These are phyloP conservation scores for Dactylellina haptotyla DNA, from an alignment of 2,329 filamentous ascomycete species.

Conservation along the genomic window DNA sequence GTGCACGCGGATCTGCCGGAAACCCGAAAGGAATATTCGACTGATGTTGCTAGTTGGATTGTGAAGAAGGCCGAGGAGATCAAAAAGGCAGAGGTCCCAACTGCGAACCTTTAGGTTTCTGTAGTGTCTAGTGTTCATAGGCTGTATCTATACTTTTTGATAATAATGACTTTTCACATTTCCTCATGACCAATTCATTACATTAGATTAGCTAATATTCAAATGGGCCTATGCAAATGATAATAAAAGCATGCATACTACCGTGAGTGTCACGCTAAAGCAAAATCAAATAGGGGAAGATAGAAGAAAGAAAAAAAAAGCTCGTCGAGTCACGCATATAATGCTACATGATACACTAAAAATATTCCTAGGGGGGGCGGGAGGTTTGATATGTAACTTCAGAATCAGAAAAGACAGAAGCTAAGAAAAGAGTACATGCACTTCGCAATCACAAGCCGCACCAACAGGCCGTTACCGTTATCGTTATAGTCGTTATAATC, in stretches of 20 bases:
- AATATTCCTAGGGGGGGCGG: not conserved
- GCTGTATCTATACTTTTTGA: not conserved
- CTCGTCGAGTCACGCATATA: not conserved
- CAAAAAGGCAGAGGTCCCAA: constrained; percentile 46
- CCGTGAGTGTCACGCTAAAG: constrained; percentile 24
- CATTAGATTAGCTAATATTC: constrained; percentile 45
- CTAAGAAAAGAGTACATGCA: constrained; percentile 6
- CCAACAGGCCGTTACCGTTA: not conserved
- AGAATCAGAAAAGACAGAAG: not conserved
- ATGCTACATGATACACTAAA: constrained; percentile 17
- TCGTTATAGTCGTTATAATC: constrained; percentile 14
- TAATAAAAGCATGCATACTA: constrained; percentile 17
- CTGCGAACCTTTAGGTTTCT: constrained; percentile 41
- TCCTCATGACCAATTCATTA: constrained; percentile 26
- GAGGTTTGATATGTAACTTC: not conserved
- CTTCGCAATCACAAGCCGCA: not conserved
- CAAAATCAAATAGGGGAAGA: no score
- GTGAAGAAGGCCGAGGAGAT: constrained; percentile 62
- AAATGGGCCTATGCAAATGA: constrained; percentile 20
- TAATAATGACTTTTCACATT: constrained; percentile 17
- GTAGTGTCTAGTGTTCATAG: not conserved
- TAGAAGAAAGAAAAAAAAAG: no score
- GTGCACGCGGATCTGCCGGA: constrained; percentile 70
- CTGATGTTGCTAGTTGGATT: constrained; percentile 75
- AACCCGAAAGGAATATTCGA: constrained; percentile 62